These are phyloP conservation scores for Aspergillus glaucus DNA, from an alignment of 2,329 filamentous ascomycete genomes.

Conservation along the genomic window DNA sequence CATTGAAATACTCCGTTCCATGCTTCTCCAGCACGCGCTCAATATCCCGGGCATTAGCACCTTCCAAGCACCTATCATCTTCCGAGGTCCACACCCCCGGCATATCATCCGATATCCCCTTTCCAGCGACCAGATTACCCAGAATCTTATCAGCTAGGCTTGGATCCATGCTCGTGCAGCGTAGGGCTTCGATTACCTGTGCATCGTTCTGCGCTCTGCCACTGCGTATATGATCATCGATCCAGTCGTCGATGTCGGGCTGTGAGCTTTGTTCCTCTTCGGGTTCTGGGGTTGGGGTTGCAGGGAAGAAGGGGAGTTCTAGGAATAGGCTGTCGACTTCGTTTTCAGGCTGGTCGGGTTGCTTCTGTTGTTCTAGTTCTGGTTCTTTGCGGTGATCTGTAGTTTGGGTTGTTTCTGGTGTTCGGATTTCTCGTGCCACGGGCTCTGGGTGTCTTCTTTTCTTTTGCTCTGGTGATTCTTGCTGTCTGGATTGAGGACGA, in stretches of 20 bases:
- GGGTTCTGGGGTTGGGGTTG: slow-evolving; percentile 15
- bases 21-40: slow-evolving; percentile 38
- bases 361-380: not conserved
- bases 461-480: not conserved
- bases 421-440: not conserved
- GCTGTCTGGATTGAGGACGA: not conserved
- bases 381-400: not conserved
- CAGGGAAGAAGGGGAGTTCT: slow-evolving; percentile 26
- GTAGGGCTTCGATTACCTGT: slow-evolving; percentile 29
- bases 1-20: slow-evolving; percentile 30
- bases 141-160: slow-evolving; percentile 33
- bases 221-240: slow-evolving; percentile 26
- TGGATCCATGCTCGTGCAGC: slow-evolving; percentile 37
- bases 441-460: not conserved
- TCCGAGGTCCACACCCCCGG: slow-evolving; percentile 43
- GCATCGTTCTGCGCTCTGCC: slow-evolving; percentile 24
- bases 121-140: slow-evolving; percentile 21
- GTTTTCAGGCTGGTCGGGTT: slow-evolving; percentile 6
- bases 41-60: slow-evolving; percentile 26
- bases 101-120: slow-evolving; percentile 34
- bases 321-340: slow-evolving; percentile 17
- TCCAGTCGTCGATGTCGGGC: slow-evolving; percentile 35
- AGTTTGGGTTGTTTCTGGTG: not conserved
- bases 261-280: slow-evolving; percentile 9
- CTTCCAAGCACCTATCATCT: slow-evolving; percentile 37